Base-by-base conservation (phyloP, 257 asterid species). In the Solanum pennellii region DNA sequence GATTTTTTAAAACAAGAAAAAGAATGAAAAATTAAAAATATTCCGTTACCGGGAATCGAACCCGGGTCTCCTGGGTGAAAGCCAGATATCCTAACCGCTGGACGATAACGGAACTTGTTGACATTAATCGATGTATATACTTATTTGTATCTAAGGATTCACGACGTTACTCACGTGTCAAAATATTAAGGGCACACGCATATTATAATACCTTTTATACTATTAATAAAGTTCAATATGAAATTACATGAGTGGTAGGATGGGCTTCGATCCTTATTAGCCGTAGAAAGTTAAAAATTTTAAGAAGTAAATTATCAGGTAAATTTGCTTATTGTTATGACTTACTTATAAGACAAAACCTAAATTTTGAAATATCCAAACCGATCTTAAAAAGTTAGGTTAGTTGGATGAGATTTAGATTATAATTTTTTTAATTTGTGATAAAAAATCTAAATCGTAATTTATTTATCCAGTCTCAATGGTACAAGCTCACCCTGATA, bases 51-150 rank as follows among this genome's bases (percentile, higher is more conserved):
- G 98, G 98, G 97, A 94, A 93, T 95, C 94, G 98, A 95, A 95
- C 98, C 98, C 98, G 96, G 98, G 96, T 94, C 98, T 44, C 96
- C 95, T 91, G 95, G 97, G 97, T 93, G 97, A 94, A 94, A 95
- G 97, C 98, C 98, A 93, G 97, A 94, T 93, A 94, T 95, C 98
- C 98, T 95, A 92, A 95, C 97, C 98, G 94, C 97, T 94, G 97
- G 97, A 94, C 96, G 93, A 94, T 97, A 94, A 88, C 90, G 98
- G 96, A 94, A 0, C 18, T 80, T 47, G 7, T 29, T 45, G 41
- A 1, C 0, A 6, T 1, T 4, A 1, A 0, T 0, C 8, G 83
- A 12, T 39, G 9, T 52, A 9, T 16, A 52, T 21, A 0, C 2
- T 52, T 6, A 52, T 6, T 52, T 52, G 1, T 52, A 2, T 16